Conservation (phyloP, 2,329 filamentous ascomycete genomes). For the Amesomyces nigricolor region DNA sequence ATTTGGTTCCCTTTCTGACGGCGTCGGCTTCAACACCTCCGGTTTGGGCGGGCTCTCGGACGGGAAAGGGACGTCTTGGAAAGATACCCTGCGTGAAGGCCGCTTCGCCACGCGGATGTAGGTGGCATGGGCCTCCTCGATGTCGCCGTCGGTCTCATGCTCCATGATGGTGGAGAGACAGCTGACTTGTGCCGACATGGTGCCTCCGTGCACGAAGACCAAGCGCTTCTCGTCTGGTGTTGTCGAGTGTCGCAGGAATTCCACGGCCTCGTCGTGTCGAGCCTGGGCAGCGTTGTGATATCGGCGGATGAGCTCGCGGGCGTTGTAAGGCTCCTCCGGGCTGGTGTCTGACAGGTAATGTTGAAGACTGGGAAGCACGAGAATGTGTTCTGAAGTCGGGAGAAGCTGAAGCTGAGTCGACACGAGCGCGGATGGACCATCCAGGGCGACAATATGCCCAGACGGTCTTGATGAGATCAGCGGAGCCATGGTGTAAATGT, state of each 20-base stretch:
- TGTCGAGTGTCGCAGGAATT: conserved; percentile 46
- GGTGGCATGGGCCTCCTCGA: conserved; percentile 44
- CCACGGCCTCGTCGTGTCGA: conserved; percentile 43
- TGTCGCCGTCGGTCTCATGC: conserved; percentile 45
- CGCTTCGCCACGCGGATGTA: conserved; percentile 37
- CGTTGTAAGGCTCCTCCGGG: conserved; percentile 28
- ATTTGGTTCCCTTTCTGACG: neutral
- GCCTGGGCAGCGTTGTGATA: conserved; percentile 46
- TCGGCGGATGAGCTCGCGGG: conserved; percentile 36
- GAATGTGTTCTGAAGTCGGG: conserved; percentile 52
- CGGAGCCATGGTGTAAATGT: conserved; percentile 24
- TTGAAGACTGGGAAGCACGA: conserved; percentile 50
- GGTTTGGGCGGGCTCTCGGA: neutral
- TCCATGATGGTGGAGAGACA: conserved; percentile 52
- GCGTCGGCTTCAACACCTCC: neutral
- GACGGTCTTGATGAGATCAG: conserved; percentile 26
- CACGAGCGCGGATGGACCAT: conserved; percentile 50
- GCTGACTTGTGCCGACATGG: conserved; percentile 46
- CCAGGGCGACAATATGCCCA: conserved; percentile 55
- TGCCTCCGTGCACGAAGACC: conserved; percentile 57
- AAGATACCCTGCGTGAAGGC: conserved; percentile 1
- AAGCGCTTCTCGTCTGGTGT: conserved; percentile 44
- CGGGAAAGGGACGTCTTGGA: neutral
- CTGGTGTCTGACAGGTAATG: conserved; percentile 38
- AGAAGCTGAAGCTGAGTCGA: conserved; percentile 56